A percentile compares a stretch with the other conserved stretches of the same genome.
These are phyloP conservation scores for Elaphomyces granulatus DNA, from an alignment of 495 filamentous ascomycete species.

Conservation along the genomic window DNA sequence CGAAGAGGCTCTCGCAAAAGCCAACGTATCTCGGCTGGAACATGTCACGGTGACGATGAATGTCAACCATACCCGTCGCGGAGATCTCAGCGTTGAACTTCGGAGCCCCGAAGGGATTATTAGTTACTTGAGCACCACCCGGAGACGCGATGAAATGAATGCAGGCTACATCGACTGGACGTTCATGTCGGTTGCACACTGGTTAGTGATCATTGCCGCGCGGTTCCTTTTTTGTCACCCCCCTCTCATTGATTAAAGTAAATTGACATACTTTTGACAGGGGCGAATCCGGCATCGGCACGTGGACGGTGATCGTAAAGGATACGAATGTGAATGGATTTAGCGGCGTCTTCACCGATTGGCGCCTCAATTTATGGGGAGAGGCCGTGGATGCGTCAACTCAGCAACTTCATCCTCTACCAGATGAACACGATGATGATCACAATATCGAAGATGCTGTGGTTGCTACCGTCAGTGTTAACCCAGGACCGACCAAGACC, in stretches of 20 bases:
- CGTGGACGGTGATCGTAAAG: constrained; percentile 82
- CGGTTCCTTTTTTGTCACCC: too few relatives aligned
- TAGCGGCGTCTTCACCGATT: constrained; percentile 71
- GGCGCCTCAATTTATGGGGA: constrained; percentile 91
- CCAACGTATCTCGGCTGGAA: constrained; percentile 76
- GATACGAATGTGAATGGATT: constrained; percentile 67
- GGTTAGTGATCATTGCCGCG: constrained; percentile 42
- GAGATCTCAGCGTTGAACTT: constrained; percentile 86
- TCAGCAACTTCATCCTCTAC: constrained; percentile 63
- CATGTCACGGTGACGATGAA: constrained; percentile 99
- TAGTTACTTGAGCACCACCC: constrained; percentile 66
- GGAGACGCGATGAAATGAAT: constrained; percentile 44
- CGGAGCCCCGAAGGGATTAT: constrained; percentile 69
- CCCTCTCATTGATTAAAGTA: neutral
- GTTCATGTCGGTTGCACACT: constrained; percentile 96
- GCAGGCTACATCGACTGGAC: constrained; percentile 93
- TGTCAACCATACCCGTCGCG: constrained; percentile 66
- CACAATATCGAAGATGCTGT: constrained; percentile 46
- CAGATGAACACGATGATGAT: constrained; percentile 71
- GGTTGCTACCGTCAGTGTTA: constrained; percentile 39
- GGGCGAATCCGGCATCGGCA: constrained; percentile 79
- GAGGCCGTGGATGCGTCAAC: constrained; percentile 61
- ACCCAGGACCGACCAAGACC: constrained; percentile 32
- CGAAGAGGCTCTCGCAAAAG: constrained; percentile 53
- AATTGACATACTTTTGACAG: constrained; percentile 28